Conservation (phyloP, 768 basidiomycete species). For the Galerina marginata region DNA sequence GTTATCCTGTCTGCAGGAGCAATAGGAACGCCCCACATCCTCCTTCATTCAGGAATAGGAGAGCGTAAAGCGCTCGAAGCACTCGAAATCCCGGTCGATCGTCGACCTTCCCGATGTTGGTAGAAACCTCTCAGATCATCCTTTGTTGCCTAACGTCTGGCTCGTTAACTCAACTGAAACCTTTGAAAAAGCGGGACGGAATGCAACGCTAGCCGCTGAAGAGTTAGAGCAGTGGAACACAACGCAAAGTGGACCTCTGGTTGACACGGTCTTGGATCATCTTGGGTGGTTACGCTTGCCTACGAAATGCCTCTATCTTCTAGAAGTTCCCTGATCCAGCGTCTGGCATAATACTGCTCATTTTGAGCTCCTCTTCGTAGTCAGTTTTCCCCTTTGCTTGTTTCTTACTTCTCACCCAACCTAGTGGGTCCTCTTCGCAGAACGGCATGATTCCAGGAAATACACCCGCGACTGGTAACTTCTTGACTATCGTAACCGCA, state of each 20-base stretch:
- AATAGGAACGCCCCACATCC: constrained; percentile 40
- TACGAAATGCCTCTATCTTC: constrained; percentile 23
- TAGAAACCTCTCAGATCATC: constrained; percentile 42
- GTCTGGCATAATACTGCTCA: constrained; percentile 27
- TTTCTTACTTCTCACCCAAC: not conserved
- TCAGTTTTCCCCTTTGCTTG: not conserved
- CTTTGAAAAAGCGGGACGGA: constrained; percentile 24
- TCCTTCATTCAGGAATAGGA: constrained; percentile 43
- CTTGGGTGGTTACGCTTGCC: constrained; percentile 29
- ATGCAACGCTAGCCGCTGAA: constrained; percentile 26
- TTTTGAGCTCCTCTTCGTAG: constrained; percentile 15
- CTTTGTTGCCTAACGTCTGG: constrained; percentile 29
- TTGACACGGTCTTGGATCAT: constrained; percentile 25
- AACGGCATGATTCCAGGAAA: not conserved
- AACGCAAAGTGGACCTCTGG: constrained; percentile 28
- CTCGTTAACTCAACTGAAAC: constrained; percentile 32
- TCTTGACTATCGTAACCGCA: constrained; percentile 21
- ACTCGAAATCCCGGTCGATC: constrained; percentile 30
- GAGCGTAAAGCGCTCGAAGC: constrained; percentile 23
- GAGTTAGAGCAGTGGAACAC: constrained; percentile 28
- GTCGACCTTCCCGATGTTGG: constrained; percentile 42
- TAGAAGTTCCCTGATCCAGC: constrained; percentile 28
- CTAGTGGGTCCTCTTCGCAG: not conserved
- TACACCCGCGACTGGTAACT: constrained; percentile 10
- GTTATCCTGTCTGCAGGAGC: constrained; percentile 42